Base-by-base conservation (phyloP, 768 basidiomycete genomes). In the Tricholoma furcatifolium region DNA sequence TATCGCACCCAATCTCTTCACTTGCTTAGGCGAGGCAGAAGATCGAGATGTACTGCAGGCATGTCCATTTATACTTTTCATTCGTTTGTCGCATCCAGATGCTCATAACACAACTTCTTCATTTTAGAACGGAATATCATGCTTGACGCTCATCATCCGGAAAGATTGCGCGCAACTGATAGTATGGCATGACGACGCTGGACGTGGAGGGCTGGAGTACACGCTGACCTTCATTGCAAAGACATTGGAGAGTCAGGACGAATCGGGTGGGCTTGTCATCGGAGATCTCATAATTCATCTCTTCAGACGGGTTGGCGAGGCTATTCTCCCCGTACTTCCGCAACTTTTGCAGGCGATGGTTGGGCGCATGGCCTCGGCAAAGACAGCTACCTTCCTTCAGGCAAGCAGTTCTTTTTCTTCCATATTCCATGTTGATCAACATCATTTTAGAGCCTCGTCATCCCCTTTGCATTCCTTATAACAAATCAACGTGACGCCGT, bases 241-340 rank as follows among this genome's bases (percentile, higher is more conserved):
- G 56, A 80, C 91, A 41, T 74, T 99, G 23, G 80, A 84, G 51
- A 82, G 76, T 54, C 83, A 90, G 57, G 90, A 93, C 56, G 97
- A 99, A 68, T 88, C 94, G 0, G 93, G 90, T 36, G 96, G 95
- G 9, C 80, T 98, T 18, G 88, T 90, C 47, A 88, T 98, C 43
- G 97, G 97, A 17, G 96, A 98, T 63, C 76, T 99, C 39, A 90
- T 99, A 64, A 91, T 98, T 58, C 94, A 98, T 61, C 75, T 98
- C 21, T 75, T 99, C 44, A 80, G 96, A 21, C 85, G 83, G 56
- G 90, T 91, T 0, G 92, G 92, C 11, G 83, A 86, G 11, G 74
- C 85, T 1, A 81, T 98, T 17, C 75, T 90, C 0, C 87, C 94
- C 1, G 91, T 94, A 6, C 79, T 98, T 15, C 92, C 93, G 2